A percentile compares a stretch with the other conserved stretches of the same genome.
phyloP scores from a whole-genome alignment of 2,329 filamentous ascomycete species.

The Metarhizium guizhouense region DNA sequence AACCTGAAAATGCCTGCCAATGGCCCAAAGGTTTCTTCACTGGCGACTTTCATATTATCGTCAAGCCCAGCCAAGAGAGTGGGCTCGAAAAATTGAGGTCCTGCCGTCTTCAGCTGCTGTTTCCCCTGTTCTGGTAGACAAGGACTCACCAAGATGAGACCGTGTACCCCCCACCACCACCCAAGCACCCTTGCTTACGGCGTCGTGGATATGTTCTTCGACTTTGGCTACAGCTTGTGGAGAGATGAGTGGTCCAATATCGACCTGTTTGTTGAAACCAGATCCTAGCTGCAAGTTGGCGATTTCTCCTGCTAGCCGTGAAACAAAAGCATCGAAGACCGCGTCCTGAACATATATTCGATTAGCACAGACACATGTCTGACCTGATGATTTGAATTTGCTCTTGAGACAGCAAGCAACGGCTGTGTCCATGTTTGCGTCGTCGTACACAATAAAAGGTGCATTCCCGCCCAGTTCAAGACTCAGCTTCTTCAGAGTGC shows the following conservation, averaged over 20 bases:
- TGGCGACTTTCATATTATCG: conserved; percentile 69
- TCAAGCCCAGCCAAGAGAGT: conserved; percentile 86
- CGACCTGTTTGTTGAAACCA: conserved; percentile 60
- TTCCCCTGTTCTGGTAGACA: conserved; percentile 61
- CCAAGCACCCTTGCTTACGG: conserved; percentile 65
- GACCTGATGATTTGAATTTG: conserved; percentile 89
- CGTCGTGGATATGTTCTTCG: conserved; percentile 70
- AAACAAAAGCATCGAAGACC: conserved; percentile 66
- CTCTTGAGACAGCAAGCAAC: conserved; percentile 73
- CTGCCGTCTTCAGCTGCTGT: too few species aligned
- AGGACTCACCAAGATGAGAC: conserved; percentile 23
- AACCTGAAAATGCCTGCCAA: conserved; percentile 87
- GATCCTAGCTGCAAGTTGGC: conserved; percentile 65
- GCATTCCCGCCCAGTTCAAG: conserved; percentile 93
- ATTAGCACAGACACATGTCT: conserved; percentile 91
- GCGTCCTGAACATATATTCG: conserved; percentile 69
- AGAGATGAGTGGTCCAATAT: conserved; percentile 80
- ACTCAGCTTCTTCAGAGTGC: conserved; percentile 72
- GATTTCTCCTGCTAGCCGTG: conserved; percentile 62
- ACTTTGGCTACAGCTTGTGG: conserved; percentile 73
- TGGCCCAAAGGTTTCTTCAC: conserved; percentile 92
- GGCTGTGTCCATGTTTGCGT: conserved; percentile 78
- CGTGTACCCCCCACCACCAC: conserved; percentile 58
- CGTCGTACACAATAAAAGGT: conserved; percentile 94
- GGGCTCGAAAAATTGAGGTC: conserved; percentile 73